A percentile compares a stretch with the other conserved stretches of the same genome.
Evolutionary conservation across 805 yeast genomes (phyloP).

Genomic region (Saccharomycopsis vini): DNA sequence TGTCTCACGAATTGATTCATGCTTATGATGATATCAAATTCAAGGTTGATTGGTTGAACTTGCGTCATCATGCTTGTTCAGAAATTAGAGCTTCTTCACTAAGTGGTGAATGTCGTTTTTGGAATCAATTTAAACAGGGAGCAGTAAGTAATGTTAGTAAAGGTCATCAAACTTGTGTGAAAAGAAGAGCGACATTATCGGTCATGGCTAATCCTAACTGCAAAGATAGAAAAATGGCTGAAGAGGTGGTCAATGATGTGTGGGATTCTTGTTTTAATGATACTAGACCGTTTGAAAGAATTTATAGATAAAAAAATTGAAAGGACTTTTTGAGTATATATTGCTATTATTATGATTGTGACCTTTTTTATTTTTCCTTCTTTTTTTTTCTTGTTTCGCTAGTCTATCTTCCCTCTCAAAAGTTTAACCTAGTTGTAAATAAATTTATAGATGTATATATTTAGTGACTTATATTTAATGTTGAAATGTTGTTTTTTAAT

Average conservation of each 20-base stretch:
- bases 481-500: too few species aligned
- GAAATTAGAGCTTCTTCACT: slow-evolving; percentile 89
- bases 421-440: too few species aligned
- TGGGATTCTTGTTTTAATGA: slow-evolving; percentile 92
- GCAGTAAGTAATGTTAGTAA: slow-evolving; percentile 41
- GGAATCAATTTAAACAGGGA: slow-evolving; percentile 61
- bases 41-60: slow-evolving; percentile 73
- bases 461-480: too few species aligned
- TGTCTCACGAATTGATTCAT: slow-evolving; percentile 89
- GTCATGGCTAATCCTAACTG: slow-evolving; percentile 85
- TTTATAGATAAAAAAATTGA: slow-evolving; percentile 65
- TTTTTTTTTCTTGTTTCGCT: too few species aligned
- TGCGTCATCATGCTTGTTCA: slow-evolving; percentile 93
- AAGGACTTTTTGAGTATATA: too few species aligned
- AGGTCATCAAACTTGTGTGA: slow-evolving; percentile 88
- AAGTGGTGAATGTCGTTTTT: slow-evolving; percentile 90
- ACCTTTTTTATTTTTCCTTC: too few species aligned
- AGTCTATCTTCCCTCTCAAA: too few species aligned
- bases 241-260: slow-evolving; percentile 71
- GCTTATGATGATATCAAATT: slow-evolving; percentile 87
- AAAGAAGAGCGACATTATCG: slow-evolving; percentile 77
- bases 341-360: too few species aligned
- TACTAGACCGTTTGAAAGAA: slow-evolving; percentile 91
- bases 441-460: too few species aligned
- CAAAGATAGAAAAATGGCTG: slow-evolving; percentile 62